Base-by-base conservation (phyloP, 2,329 filamentous ascomycete genomes). In the Davidsoniella virescens region DNA sequence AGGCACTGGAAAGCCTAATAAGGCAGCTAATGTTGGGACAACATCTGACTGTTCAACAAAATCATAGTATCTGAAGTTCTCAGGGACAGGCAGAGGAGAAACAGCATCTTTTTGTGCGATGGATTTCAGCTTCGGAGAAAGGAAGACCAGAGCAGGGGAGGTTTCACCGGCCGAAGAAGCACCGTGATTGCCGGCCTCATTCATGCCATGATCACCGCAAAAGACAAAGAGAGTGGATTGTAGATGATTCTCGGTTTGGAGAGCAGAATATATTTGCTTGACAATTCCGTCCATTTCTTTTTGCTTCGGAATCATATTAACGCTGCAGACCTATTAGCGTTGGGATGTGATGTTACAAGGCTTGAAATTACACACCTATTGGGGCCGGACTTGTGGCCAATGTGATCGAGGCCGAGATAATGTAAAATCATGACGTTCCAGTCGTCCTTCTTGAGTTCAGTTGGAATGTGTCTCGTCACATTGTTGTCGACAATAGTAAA, bases 141-240 rank as follows among this genome's bases (percentile, higher is more conserved):
- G 76, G 62, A 98, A 96, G 17, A 95, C 75, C 8, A 98, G 68
- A 14, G 92, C 92, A 0, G 92, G 83, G 1, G 90, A 95, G 1
- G 92, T 96, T 67, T 98, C 92, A 41, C 92, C 90, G 1, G 87
- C 77, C 0, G 88, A 88, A 8, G 90, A 95, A 38, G 90, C 92
- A 26, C 92, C 92, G 62, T 98, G 92, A 57, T 96, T 96, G 2
- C 92, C 92, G 17, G 86, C 92, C 58, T 96, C 90, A 58, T 96
- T 98, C 92, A 98, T 98, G n/a, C 92, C 92, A 61, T 98, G 92
- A 59, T 98, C 93, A 51, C 92, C 92, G 51, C 82, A 87, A 5
- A 98, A 67, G 2, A 98, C 80, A 43, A 98, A 73, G 2, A 98
- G 67, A 0, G 90, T 87, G 4, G 84, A 83, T 29, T 76, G 61